These are phyloP conservation scores for Vachellia pachyceras DNA, from an alignment of 306 rosid species.

Conservation along the genomic window DNA sequence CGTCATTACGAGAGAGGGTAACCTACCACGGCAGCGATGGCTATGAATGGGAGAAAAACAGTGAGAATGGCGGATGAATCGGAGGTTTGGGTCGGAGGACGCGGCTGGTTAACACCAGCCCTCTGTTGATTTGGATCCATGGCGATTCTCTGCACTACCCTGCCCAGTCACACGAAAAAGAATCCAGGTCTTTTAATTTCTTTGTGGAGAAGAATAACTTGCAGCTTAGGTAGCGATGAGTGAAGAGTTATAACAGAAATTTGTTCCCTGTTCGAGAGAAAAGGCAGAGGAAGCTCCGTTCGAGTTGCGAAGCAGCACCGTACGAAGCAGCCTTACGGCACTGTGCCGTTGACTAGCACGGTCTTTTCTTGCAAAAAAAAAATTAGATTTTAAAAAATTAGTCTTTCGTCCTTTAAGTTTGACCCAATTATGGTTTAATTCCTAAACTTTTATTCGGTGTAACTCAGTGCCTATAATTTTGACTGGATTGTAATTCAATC, in stretches of 20 bases:
- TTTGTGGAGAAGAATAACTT: background rate
- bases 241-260: background rate
- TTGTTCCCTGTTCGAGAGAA: background rate
- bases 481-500: too few relatives aligned
- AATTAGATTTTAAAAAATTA: too few relatives aligned
- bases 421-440: too few relatives aligned
- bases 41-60: conserved; percentile 49
- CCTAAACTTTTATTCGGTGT: too few relatives aligned
- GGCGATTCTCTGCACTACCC: conserved; percentile 37
- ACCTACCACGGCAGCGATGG: conserved; percentile 57
- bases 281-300: background rate
- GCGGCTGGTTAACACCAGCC: conserved; percentile 35
- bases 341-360: too few relatives aligned
- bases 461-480: too few relatives aligned
- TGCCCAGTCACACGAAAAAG: background rate
- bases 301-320: background rate
- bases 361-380: too few relatives aligned
- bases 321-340: background rate
- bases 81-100: conserved; percentile 33
- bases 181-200: background rate
- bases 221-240: background rate
- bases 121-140: conserved; percentile 66
- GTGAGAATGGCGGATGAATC: conserved; percentile 43
- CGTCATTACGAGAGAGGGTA: conserved; percentile 9
- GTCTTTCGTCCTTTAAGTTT: too few relatives aligned